These are phyloP conservation scores for Serendipita vermifera DNA, from an alignment of 768 basidiomycete genomes.

Conservation along the genomic window DNA sequence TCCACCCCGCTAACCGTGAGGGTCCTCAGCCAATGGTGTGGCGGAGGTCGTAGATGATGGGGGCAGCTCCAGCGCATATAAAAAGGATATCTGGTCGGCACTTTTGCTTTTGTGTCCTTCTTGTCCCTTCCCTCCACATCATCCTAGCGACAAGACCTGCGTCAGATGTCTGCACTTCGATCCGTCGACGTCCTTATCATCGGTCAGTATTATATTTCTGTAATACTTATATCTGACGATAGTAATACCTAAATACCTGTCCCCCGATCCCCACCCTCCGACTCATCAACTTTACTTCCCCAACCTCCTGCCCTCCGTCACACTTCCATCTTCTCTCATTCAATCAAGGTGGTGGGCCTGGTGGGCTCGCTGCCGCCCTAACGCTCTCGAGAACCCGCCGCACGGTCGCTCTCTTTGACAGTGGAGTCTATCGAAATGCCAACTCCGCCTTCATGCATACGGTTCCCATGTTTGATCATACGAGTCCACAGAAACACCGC, in stretches of 20 bases:
- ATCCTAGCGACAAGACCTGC: too few relatives aligned
- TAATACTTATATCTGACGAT: neutral
- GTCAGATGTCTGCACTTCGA: neutral
- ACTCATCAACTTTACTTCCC: neutral
- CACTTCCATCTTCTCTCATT: neutral
- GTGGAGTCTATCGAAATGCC: slow-evolving; percentile 18
- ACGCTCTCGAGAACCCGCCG: slow-evolving; percentile 17
- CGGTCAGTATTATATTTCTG: neutral
- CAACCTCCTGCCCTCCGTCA: neutral
- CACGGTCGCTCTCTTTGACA: slow-evolving; percentile 18
- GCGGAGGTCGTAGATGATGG: too few relatives aligned
- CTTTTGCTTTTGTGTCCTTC: too few relatives aligned
- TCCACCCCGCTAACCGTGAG: too few relatives aligned
- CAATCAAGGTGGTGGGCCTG: slow-evolving; percentile 22
- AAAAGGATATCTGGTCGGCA: too few relatives aligned
- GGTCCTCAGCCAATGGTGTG: too few relatives aligned
- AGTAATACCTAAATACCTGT: neutral
- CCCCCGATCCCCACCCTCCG: neutral
- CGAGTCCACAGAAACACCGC: neutral
- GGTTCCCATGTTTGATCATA: slow-evolving; percentile 8
- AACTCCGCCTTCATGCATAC: slow-evolving; percentile 14
- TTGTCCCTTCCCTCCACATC: too few relatives aligned
- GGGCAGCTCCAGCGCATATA: too few relatives aligned
- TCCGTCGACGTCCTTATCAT: neutral
- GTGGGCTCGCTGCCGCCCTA: slow-evolving; percentile 20